Conservation (phyloP, 306 rosid genomes). For the Trichosanthes cucumerina region DNA sequence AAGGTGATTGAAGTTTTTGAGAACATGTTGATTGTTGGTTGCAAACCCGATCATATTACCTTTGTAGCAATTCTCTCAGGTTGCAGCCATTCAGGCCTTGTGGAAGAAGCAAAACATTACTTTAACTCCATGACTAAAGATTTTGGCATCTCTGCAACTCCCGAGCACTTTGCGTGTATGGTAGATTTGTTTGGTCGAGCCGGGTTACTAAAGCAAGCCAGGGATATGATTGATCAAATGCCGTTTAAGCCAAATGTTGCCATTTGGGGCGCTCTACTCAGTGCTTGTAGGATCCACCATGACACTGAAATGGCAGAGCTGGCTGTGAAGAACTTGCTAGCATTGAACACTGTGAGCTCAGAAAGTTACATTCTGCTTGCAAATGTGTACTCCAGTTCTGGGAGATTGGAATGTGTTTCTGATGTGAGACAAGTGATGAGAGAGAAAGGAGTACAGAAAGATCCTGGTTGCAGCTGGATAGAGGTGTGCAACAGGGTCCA, state of each 20-base stretch:
- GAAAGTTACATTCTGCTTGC: conserved; percentile 47
- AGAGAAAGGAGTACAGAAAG: conserved; percentile 37
- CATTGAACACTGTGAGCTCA: conserved; percentile 32
- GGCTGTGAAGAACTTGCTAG: conserved; percentile 32
- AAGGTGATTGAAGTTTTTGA: conserved; percentile 42
- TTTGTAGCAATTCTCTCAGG: conserved; percentile 47
- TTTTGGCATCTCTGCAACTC: conserved; percentile 41
- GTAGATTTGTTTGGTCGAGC: conserved; percentile 60
- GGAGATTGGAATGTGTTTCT: conserved; percentile 37
- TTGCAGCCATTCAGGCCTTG: conserved; percentile 57
- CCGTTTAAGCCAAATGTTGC: conserved; percentile 41
- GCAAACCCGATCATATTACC: conserved; percentile 46
- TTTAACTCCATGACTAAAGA: conserved; percentile 35
- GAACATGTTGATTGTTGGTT: conserved; percentile 31
- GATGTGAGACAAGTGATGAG: conserved; percentile 39
- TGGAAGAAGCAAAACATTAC: conserved; percentile 38
- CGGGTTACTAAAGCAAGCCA: conserved; percentile 41
- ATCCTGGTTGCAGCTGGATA: conserved; percentile 58
- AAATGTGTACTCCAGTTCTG: conserved; percentile 33
- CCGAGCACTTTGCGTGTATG: conserved; percentile 45
- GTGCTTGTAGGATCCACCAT: conserved; percentile 43
- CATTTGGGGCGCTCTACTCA: conserved; percentile 42
- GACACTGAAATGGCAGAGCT: conserved; percentile 37
- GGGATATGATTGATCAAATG: conserved; percentile 34
- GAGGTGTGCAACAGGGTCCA: conserved; percentile 46